Percentiles rank a stretch among this genome's conserved stretches.
Conservation (phyloP, 129 eudicot genomes). For the Chrysanthemum seticuspe region DNA sequence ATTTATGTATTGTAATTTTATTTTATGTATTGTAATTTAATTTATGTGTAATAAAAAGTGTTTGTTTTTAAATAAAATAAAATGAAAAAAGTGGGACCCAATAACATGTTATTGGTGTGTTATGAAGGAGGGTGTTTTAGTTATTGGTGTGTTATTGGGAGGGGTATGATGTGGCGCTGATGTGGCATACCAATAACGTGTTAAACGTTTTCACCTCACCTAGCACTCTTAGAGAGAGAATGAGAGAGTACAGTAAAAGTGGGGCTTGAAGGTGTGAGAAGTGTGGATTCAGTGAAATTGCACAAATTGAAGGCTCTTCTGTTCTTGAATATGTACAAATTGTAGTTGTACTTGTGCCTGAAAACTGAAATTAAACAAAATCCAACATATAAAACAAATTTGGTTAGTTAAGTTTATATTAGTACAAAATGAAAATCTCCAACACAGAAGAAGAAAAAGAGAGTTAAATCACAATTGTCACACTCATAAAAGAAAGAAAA, state of each 20-base stretch:
- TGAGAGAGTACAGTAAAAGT: slow-evolving; percentile 59
- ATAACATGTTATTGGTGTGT: no score
- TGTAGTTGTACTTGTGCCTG: slow-evolving; percentile 75
- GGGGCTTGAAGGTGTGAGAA: slow-evolving; percentile 63
- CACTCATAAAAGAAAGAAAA: not conserved
- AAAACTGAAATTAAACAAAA: slow-evolving; percentile 49
- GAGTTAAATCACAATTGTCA: not conserved
- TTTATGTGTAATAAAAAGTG: no score
- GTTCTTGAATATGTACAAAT: slow-evolving; percentile 81
- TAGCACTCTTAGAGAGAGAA: no score
- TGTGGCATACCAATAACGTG: no score
- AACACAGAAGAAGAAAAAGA: not conserved
- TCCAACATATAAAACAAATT: slow-evolving; percentile 1
- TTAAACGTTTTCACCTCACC: no score
- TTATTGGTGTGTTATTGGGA: no score
- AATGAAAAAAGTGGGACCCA: no score
- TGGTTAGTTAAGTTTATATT: slow-evolving; percentile 6
- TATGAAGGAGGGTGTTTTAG: no score
- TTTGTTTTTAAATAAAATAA: no score
- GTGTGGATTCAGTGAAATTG: slow-evolving; percentile 85
- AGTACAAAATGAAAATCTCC: not conserved
- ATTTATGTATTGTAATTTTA: no score
- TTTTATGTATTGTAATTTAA: no score
- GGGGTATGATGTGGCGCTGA: no score
- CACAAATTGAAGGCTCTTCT: slow-evolving; percentile 69